Conservation (phyloP, 2,329 filamentous ascomycete species). For the Alternaria sp. region DNA sequence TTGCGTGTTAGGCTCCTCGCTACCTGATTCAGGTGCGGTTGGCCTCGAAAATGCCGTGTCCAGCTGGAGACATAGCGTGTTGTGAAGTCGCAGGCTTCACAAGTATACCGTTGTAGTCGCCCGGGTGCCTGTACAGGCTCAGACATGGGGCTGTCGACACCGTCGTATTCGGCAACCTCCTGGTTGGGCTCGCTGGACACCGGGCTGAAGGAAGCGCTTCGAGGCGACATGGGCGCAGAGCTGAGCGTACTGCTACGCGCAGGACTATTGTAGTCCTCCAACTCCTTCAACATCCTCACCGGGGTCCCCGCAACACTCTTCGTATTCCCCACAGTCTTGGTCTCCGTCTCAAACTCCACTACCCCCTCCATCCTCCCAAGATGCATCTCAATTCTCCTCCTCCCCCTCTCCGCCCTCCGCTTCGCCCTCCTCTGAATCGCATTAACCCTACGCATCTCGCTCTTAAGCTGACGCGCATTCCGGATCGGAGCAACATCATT, state of each 20-base stretch:
- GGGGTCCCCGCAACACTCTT: not conserved
- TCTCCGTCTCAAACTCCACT: too few species aligned
- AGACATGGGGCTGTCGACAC: not conserved
- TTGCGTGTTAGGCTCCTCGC: too few species aligned
- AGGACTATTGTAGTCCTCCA: not conserved
- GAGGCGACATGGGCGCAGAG: not conserved
- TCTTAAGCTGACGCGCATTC: not conserved
- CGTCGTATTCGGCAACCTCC: not conserved
- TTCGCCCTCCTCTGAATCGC: not conserved
- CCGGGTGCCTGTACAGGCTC: not conserved
- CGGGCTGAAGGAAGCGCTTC: not conserved
- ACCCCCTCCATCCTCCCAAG: not conserved
- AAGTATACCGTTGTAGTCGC: not conserved
- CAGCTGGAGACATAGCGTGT: too few species aligned
- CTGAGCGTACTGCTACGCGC: not conserved
- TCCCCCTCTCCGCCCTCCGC: not conserved
- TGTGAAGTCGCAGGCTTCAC: too few species aligned
- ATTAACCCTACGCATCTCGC: not conserved
- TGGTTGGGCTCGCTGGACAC: not conserved
- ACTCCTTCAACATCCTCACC: not conserved
- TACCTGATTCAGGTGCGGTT: too few species aligned
- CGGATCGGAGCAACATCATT: not conserved
- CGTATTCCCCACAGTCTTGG: not conserved
- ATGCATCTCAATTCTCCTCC: not conserved
- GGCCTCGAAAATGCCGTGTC: too few species aligned